Evolutionary conservation across 2,329 filamentous ascomycete genomes (phyloP), one percentile per base, ranked within the genome.

Genomic region (Colletotrichum shisoi): DNA sequence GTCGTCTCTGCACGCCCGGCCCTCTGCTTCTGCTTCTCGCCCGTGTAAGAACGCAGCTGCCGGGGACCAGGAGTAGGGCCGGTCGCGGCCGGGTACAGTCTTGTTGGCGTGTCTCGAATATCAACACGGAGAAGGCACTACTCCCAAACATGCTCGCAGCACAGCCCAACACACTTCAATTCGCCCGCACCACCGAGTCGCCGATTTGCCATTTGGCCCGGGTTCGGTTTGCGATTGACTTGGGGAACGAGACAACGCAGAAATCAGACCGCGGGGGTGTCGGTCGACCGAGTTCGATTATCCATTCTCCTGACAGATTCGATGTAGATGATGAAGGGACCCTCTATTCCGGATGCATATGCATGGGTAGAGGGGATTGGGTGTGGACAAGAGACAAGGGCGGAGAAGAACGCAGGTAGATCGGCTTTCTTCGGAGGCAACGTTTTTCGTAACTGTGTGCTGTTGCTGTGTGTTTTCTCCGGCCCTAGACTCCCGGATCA

Each of bases 401-500:
- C 62, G 57, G 42, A 57, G 21, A 12, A 21, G 15, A 6, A 19
- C 27, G 12, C 19, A 54, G 17, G 17, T 11, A n/a, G 57, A 37
- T 58, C 63, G 59, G 53, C 45, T 27, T 24, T 17, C 39, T 21
- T 21, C 12, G 49, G 24, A 44, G 61, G 37, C 49, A 12, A 45
- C 9, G 21, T 5, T 44, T 34, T 61, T n/a, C 61, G 34, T 46
- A 24, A 48, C 48, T 40, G 34, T n/a, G 37, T 59, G 52, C 19
- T 54, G 61, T 68, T 66, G 63, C 48, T n/a, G 34, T 27, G n/a
- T 27, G 45, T 59, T 54, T 48, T 63, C 53, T 62, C 46, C 48
- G 46, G 59, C 60, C 58, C 70, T 57, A 62, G 70, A 69, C 70
- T 62, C 57, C 58, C 68, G 51, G 70, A 58, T 48, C 68, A 71